Conservation (phyloP, 2,329 filamentous ascomycete species). For the Colletotrichum sp. region DNA sequence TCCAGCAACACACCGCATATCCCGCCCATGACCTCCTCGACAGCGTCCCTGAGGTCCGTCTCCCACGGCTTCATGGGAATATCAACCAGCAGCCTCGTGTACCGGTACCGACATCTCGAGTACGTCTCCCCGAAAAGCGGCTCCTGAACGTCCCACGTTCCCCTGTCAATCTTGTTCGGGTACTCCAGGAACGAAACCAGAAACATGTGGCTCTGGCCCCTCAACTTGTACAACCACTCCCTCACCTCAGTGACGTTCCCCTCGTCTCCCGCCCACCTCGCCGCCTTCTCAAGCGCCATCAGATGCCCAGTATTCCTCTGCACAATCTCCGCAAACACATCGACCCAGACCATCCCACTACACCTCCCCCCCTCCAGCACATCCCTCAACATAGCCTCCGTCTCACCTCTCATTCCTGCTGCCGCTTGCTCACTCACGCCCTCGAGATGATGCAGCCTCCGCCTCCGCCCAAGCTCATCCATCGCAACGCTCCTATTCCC, state of each 20-base stretch:
- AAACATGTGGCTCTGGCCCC: constrained; percentile 45
- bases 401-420: constrained; percentile 33
- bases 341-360: constrained; percentile 48
- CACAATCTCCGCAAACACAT: constrained; percentile 46
- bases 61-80: constrained; percentile 38
- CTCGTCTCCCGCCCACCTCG: constrained; percentile 13
- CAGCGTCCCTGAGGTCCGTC: constrained; percentile 37
- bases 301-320: constrained; percentile 39
- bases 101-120: constrained; percentile 45
- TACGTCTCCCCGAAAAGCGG: constrained; percentile 39
- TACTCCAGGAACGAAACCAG: constrained; percentile 51
- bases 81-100: constrained; percentile 38
- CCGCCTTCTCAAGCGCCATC: constrained; percentile 33
- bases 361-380: constrained; percentile 27
- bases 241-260: constrained; percentile 28
- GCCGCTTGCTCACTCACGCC: constrained; percentile 36
- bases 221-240: constrained; percentile 34
- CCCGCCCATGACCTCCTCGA: constrained; percentile 43
- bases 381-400: constrained; percentile 32
- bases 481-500: constrained; percentile 33
- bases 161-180: constrained; percentile 28
- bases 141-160: constrained; percentile 36
- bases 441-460: constrained; percentile 40
- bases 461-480: constrained; percentile 36
- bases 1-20: constrained; percentile 46